phyloP scores from a whole-genome alignment of 2,329 filamentous ascomycete genomes.

The Rhynchosporium agropyri region DNA sequence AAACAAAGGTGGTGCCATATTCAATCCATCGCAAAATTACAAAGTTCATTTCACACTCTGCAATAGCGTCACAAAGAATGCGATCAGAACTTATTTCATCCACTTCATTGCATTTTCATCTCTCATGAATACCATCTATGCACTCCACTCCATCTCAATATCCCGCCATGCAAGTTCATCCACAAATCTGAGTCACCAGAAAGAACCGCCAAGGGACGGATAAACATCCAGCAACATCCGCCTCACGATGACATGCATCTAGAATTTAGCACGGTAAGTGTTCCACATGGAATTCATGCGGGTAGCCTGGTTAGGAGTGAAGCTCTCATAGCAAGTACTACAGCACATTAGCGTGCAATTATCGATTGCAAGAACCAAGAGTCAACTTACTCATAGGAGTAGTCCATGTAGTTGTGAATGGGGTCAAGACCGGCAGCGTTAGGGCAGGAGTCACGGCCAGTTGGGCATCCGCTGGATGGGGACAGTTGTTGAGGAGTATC shows the following conservation, averaged over 20 bases:
- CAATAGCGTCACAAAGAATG: neutral
- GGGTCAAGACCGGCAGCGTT: conserved; percentile 36
- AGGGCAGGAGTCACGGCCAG: conserved; percentile 44
- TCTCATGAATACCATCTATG: conserved; percentile 9
- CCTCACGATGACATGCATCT: neutral
- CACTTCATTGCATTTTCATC: neutral
- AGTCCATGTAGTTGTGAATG: conserved; percentile 45
- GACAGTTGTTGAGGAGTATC: conserved; percentile 47
- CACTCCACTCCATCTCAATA: neutral
- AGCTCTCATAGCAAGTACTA: conserved; percentile 48
- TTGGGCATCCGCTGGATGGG: conserved; percentile 44
- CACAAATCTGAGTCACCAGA: no score
- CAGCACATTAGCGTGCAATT: neutral
- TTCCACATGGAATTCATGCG: conserved; percentile 30
- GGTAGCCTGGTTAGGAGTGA: conserved; percentile 37
- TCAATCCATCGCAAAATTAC: no score
- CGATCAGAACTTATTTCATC: neutral
- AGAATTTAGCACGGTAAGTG: conserved; percentile 23
- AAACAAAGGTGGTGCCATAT: no score
- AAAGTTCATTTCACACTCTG: no score
- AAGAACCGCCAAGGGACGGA: conserved; percentile 8
- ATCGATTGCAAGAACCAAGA: neutral
- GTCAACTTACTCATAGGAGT: conserved; percentile 44
- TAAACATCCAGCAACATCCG: neutral
- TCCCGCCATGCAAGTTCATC: neutral